A percentile compares a stretch with the other conserved stretches of the same genome.
Evolutionary conservation across 768 basidiomycete species (phyloP).

Genomic region (Cubamyces lactineus): DNA sequence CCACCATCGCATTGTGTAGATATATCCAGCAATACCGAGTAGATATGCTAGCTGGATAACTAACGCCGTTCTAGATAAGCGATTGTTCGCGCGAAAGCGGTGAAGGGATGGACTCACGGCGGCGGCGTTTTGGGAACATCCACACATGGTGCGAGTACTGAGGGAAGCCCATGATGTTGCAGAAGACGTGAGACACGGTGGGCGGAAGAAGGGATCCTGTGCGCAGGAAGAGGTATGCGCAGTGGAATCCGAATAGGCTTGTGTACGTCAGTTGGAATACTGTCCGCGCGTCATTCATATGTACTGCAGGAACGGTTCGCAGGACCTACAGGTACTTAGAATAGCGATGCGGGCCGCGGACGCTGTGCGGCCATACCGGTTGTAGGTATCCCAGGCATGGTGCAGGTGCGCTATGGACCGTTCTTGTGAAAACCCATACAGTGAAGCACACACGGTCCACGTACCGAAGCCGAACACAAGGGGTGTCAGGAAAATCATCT

Average conservation of each 20-base stretch:
- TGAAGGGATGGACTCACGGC: slow-evolving; percentile 44
- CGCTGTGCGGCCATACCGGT: slow-evolving; percentile 67
- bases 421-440: not conserved
- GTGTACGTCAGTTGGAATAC: slow-evolving; percentile 92
- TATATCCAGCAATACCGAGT: slow-evolving; percentile 62
- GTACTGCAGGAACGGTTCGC: not conserved
- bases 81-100: not conserved
- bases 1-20: slow-evolving; percentile 55
- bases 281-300: slow-evolving; percentile 35
- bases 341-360: slow-evolving; percentile 68
- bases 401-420: slow-evolving; percentile 77
- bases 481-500: slow-evolving; percentile 81
- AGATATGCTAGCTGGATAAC: slow-evolving; percentile 60
- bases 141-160: slow-evolving; percentile 59
- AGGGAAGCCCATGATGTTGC: slow-evolving; percentile 94
- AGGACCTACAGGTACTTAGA: slow-evolving; percentile 52
- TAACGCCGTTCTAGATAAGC: slow-evolving; percentile 33
- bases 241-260: slow-evolving; percentile 89
- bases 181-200: slow-evolving; percentile 83
- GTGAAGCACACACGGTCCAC: slow-evolving; percentile 33
- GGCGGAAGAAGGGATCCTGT: slow-evolving; percentile 83
- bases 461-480: slow-evolving; percentile 86
- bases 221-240: slow-evolving; percentile 82
- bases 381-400: slow-evolving; percentile 88
- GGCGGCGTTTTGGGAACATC: slow-evolving; percentile 53